Base-by-base conservation (phyloP, 192 early-diverging fungal genomes). In the Kappamyces sp. region DNA sequence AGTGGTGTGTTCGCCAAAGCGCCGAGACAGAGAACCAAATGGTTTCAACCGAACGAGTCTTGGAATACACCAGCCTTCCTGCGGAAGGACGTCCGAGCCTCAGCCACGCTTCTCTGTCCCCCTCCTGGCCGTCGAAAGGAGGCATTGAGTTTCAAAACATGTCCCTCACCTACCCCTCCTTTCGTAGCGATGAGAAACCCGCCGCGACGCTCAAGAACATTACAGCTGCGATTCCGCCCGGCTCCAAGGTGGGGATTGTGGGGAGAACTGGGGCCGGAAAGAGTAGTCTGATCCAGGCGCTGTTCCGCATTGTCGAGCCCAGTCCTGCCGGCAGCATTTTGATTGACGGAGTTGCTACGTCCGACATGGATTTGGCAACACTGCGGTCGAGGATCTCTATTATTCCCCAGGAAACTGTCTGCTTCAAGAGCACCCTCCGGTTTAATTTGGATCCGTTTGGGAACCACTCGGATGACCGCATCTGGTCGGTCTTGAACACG, bases 391-490 rank as follows among this genome's bases (percentile, higher is more conserved):
- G 34, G 8, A 66, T 71, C 39, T 51, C 62, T 2, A 69, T 70
- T 39, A 71, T 71, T 51, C 70, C 70, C 5, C 70, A 71, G 35
- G 68, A 70, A n/a, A 47, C 62, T 3, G 38, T 63, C 44, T 53
- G 37, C 10, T 58, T 58, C 57, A 50, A 60, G 57, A 34, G 50
- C n/a, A 58, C 57, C n/a, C 47, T 58, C 10, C n/a, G 57, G 10
- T 58, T 52, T 23, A 88, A 88, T 49, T 47, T 88, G 2, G 86
- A 90, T 47, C 87, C 85, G 7, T 74, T 87, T 35, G 60, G 68
- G 41, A 60, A 68, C 38, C 75, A 83, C 63, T 65, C 66, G 2
- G 88, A 90, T 57, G 65, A 68, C 3, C 78, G 76, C 7, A 58
- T 89, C 12, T 89, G 87, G 88, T 53, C 62, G 32, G 74, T 69